These are phyloP conservation scores for Fraxinus sp. DNA, from an alignment of 305 asterid genomes.

Conservation along the genomic window DNA sequence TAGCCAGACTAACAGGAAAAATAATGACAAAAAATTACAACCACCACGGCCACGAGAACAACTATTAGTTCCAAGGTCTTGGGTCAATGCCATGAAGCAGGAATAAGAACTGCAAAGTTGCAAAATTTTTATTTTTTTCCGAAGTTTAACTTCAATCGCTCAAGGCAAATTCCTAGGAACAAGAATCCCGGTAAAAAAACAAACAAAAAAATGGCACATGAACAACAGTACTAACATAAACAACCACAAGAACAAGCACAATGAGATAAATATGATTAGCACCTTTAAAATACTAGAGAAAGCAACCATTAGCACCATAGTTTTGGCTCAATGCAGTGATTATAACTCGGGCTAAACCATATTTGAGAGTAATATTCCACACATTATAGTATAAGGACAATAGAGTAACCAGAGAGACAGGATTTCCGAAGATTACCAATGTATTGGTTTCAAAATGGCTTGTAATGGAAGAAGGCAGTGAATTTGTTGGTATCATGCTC, in stretches of 20 bases:
- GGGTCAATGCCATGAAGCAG: neutral
- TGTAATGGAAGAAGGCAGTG: conserved; percentile 41
- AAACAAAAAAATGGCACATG: neutral
- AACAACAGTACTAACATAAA: neutral
- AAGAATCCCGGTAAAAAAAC: neutral
- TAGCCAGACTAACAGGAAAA: conserved; percentile 1
- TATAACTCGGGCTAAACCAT: conserved; percentile 10
- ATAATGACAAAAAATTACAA: neutral
- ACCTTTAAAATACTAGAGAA: conserved; percentile 5
- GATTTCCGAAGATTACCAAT: conserved; percentile 37
- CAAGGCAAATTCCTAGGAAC: neutral
- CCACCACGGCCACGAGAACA: neutral
- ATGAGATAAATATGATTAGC: neutral
- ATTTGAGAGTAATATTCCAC: conserved; percentile 8
- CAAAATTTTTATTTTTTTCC: neutral
- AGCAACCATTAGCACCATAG: conserved; percentile 5
- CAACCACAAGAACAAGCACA: neutral
- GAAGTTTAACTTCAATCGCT: neutral
- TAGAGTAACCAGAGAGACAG: conserved; percentile 2
- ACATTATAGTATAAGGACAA: conserved; percentile 15
- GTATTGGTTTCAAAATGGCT: conserved; percentile 47
- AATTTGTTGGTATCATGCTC: conserved; percentile 36
- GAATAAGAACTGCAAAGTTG: neutral
- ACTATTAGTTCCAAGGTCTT: neutral
- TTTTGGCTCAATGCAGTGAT: neutral